Evolutionary conservation across 148 eudicot genomes (phyloP).

Genomic region (Chenopodium suecicum): DNA sequence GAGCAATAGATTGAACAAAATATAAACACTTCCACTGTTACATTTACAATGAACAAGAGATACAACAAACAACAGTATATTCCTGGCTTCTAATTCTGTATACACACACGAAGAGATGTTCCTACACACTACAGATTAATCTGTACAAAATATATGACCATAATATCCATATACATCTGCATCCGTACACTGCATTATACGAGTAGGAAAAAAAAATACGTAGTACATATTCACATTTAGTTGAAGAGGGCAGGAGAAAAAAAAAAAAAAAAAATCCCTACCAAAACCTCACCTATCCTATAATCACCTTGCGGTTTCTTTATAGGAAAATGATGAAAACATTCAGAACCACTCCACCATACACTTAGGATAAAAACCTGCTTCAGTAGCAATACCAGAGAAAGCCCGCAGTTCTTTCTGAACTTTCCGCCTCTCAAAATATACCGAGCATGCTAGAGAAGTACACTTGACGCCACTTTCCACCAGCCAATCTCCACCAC

Average conservation of each 20-base stretch:
- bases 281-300: background rate
- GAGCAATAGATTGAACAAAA: background rate
- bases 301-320: background rate
- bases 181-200: background rate
- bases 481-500: slow-evolving; percentile 85
- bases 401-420: slow-evolving; percentile 76
- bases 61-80: background rate
- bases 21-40: no score
- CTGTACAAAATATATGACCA: background rate
- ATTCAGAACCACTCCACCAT: slow-evolving; percentile 87
- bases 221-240: background rate
- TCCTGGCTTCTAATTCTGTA: background rate
- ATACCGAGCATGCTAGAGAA: slow-evolving; percentile 82
- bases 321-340: background rate
- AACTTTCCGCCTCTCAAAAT: slow-evolving; percentile 80
- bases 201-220: no score
- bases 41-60: background rate
- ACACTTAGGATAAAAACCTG: slow-evolving; percentile 77
- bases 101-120: background rate
- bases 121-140: background rate
- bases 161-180: background rate
- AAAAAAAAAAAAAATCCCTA: background rate
- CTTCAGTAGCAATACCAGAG: slow-evolving; percentile 53
- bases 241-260: background rate
- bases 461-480: slow-evolving; percentile 90